phyloP scores from a whole-genome alignment of 73 alveolate species.

The Chromera velia region DNA sequence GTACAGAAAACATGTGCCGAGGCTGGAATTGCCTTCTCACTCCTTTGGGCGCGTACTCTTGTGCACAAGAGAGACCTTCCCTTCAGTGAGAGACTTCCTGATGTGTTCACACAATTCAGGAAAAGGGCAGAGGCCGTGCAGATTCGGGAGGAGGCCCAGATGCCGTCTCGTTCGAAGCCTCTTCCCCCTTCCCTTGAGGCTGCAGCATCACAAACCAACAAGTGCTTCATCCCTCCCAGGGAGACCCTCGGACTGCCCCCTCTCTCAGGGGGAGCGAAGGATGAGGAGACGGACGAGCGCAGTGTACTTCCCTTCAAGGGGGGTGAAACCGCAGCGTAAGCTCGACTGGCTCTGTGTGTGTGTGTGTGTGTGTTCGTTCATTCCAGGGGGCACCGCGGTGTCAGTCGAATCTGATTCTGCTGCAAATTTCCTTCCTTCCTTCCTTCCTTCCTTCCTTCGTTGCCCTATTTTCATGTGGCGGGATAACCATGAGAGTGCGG shows the following conservation, averaged over 20 bases:
- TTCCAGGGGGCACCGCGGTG: too few species aligned
- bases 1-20: too few species aligned
- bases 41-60: background rate
- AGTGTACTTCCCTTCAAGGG: constrained; percentile 37
- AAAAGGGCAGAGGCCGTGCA: background rate
- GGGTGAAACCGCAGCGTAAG: constrained; percentile 21
- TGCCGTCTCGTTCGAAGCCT: background rate
- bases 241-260: background rate
- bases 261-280: background rate
- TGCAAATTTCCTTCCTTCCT: too few species aligned
- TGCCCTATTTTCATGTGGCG: too few species aligned
- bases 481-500: too few species aligned
- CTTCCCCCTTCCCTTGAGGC: background rate
- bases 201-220: background rate
- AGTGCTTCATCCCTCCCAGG: background rate
- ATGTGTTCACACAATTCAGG: background rate
- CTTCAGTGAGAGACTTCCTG: background rate
- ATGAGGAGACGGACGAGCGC: background rate
- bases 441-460: too few species aligned
- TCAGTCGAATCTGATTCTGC: too few species aligned
- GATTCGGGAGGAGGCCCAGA: too few species aligned
- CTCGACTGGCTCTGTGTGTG: too few species aligned
- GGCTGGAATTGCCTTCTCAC: background rate
- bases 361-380: too few species aligned
- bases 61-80: background rate